These are phyloP conservation scores for Globisporangium okanoganense DNA, from an alignment of 352 stramenopile species.

Conservation along the genomic window DNA sequence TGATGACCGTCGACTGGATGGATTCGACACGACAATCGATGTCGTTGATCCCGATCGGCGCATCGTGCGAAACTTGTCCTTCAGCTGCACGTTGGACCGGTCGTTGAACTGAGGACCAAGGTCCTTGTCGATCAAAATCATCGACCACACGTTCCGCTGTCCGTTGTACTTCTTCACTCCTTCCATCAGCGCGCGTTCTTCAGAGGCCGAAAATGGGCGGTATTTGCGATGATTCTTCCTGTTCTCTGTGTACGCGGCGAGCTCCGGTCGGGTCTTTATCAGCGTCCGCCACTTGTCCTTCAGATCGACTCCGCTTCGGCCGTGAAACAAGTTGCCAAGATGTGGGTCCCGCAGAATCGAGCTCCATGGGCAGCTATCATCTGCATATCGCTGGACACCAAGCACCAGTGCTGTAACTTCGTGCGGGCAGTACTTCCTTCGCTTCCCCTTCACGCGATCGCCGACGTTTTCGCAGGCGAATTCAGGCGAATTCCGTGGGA, in stretches of 20 bases:
- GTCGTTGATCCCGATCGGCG: slow-evolving; percentile 45
- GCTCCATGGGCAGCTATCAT: slow-evolving; percentile 83
- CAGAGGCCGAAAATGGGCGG: slow-evolving; percentile 64
- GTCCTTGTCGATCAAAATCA: slow-evolving; percentile 81
- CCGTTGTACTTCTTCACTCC: slow-evolving; percentile 84
- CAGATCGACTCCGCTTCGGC: slow-evolving; percentile 69
- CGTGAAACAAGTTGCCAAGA: slow-evolving; percentile 72
- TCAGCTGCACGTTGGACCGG: slow-evolving; percentile 78
- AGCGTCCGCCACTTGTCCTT: slow-evolving; percentile 85
- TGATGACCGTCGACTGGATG: slow-evolving; percentile 41
- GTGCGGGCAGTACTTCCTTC: slow-evolving; percentile 79
- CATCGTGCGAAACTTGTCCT: slow-evolving; percentile 85
- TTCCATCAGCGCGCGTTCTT: slow-evolving; percentile 85
- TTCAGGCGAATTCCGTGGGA: slow-evolving; percentile 67
- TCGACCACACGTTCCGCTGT: slow-evolving; percentile 78
- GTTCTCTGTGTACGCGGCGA: slow-evolving; percentile 78
- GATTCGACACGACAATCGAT: slow-evolving; percentile 34
- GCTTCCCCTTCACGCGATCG: slow-evolving; percentile 80
- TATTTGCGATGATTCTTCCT: slow-evolving; percentile 88
- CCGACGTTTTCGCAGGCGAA: slow-evolving; percentile 82
- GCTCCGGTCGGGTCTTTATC: slow-evolving; percentile 75
- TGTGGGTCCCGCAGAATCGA: slow-evolving; percentile 73
- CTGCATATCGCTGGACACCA: slow-evolving; percentile 78
- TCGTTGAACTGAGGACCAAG: slow-evolving; percentile 78
- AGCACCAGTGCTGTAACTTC: slow-evolving; percentile 81